These are phyloP conservation scores for Leishmania guyanensis DNA, from an alignment of 208 protist genomes.

Conservation along the genomic window DNA sequence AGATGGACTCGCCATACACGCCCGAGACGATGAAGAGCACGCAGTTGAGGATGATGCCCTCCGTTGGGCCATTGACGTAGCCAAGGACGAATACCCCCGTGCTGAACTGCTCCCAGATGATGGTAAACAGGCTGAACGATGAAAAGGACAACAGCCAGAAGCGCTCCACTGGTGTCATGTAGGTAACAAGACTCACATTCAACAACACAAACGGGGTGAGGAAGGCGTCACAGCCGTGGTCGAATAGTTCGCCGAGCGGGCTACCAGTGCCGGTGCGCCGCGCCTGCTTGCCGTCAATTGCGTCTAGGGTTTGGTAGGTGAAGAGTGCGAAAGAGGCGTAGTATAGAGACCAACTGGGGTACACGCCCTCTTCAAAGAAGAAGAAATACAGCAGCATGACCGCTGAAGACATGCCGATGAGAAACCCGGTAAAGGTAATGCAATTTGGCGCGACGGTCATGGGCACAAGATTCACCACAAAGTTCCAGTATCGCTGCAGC, in stretches of 20 bases:
- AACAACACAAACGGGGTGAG: conserved; percentile 80
- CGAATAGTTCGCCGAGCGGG: conserved; percentile 95
- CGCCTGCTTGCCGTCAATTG: conserved; percentile 96
- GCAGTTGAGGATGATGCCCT: conserved; percentile 81
- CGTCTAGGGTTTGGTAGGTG: conserved; percentile 94
- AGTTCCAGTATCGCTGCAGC: conserved; percentile 89
- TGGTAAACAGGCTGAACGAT: conserved; percentile 62
- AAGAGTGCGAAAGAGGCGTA: conserved; percentile 76
- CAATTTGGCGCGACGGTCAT: conserved; percentile 89
- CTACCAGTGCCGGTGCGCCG: conserved; percentile 87
- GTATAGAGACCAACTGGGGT: conserved; percentile 89
- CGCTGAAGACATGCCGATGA: conserved; percentile 71
- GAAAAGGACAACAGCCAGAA: conserved; percentile 61
- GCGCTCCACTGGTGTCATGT: conserved; percentile 38
- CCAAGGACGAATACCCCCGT: conserved; percentile 92
- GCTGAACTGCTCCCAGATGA: conserved; percentile 91
- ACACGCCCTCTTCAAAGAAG: conserved; percentile 48
- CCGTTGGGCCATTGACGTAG: conserved; percentile 88
- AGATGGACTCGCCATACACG: conserved; percentile 48
- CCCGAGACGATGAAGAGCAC: conserved; percentile 61
- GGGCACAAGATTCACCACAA: conserved; percentile 79
- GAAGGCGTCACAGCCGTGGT: conserved; percentile 95
- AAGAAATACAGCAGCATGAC: conserved; percentile 68
- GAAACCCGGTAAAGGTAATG: conserved; percentile 86
- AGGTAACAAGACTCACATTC: conserved; percentile 52